Conservation (phyloP, 495 filamentous ascomycete species). For the Eremomyces bilateralis region DNA sequence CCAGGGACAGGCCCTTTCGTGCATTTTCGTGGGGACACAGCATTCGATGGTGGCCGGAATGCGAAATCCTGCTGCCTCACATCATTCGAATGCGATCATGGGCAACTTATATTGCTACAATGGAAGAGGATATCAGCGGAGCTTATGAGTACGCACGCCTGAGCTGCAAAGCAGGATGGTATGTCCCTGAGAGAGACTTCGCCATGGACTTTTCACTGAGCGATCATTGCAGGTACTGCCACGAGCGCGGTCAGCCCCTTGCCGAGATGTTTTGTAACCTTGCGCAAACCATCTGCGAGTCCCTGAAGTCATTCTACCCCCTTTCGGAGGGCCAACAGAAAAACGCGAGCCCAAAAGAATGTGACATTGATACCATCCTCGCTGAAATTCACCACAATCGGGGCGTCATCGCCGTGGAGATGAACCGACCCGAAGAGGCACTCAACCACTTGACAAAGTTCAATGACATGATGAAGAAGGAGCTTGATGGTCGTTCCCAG, state of each 20-base stretch:
- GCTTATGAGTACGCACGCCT: conserved; percentile 8
- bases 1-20: conserved; percentile 8
- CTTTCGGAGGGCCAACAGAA: conserved; percentile 1
- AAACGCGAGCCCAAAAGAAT: not conserved
- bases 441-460: conserved; percentile 1
- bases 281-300: conserved; percentile 8
- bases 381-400: conserved; percentile 5
- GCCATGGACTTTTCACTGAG: too few species aligned
- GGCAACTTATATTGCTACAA: conserved; percentile 8
- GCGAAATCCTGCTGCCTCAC: conserved; percentile 14
- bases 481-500: conserved; percentile 1
- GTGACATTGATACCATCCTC: not conserved
- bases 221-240: conserved; percentile 4
- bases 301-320: conserved; percentile 3
- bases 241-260: conserved; percentile 4
- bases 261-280: conserved; percentile 3
- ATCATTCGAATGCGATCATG: conserved; percentile 10
- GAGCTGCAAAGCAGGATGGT: conserved; percentile 5
- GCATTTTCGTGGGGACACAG: conserved; percentile 7
- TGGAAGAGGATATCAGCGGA: conserved; percentile 1
- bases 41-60: conserved; percentile 13
- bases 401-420: conserved; percentile 4
- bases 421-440: conserved; percentile 3
- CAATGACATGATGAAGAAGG: conserved; percentile 10
- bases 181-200: not conserved